Evolutionary conservation across 1,284 basidiomycete genomes (phyloP).

Genomic region (Grifola frondosa): DNA sequence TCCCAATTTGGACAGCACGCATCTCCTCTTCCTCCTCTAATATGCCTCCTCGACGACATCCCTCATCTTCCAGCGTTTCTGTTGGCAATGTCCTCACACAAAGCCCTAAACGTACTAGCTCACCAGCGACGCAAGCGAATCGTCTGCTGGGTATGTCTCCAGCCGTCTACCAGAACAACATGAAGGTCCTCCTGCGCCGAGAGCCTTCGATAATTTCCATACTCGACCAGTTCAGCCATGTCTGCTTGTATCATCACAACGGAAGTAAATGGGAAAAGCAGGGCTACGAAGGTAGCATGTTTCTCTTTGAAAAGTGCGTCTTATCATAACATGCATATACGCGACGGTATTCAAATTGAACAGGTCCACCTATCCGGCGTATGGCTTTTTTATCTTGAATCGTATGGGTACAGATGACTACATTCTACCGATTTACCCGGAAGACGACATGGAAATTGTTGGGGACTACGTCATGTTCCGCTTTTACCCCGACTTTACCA

Average conservation of each 20-base stretch:
- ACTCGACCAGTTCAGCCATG: slow-evolving; percentile 83
- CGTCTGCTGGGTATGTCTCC: slow-evolving; percentile 25
- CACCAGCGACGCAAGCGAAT: slow-evolving; percentile 21
- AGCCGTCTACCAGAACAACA: slow-evolving; percentile 65
- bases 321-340: neutral
- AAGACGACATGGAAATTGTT: slow-evolving; percentile 71
- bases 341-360: slow-evolving; percentile 5
- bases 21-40: slow-evolving; percentile 9
- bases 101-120: slow-evolving; percentile 22
- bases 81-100: slow-evolving; percentile 13
- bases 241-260: slow-evolving; percentile 75
- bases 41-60: slow-evolving; percentile 30
- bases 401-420: slow-evolving; percentile 86
- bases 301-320: slow-evolving; percentile 79
- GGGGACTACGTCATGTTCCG: slow-evolving; percentile 74
- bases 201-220: slow-evolving; percentile 80
- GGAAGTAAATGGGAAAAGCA: slow-evolving; percentile 79
- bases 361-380: slow-evolving; percentile 72
- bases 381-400: slow-evolving; percentile 87
- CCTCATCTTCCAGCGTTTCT: slow-evolving; percentile 26
- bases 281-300: slow-evolving; percentile 86
- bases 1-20: too few species aligned
- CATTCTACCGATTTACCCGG: slow-evolving; percentile 72
- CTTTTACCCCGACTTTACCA: slow-evolving; percentile 69
- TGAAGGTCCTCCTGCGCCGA: slow-evolving; percentile 79